A percentile compares a stretch with the other conserved stretches of the same genome.
Evolutionary conservation across 2,329 filamentous ascomycete genomes (phyloP).

Genomic region (Simplicillium sp.): DNA sequence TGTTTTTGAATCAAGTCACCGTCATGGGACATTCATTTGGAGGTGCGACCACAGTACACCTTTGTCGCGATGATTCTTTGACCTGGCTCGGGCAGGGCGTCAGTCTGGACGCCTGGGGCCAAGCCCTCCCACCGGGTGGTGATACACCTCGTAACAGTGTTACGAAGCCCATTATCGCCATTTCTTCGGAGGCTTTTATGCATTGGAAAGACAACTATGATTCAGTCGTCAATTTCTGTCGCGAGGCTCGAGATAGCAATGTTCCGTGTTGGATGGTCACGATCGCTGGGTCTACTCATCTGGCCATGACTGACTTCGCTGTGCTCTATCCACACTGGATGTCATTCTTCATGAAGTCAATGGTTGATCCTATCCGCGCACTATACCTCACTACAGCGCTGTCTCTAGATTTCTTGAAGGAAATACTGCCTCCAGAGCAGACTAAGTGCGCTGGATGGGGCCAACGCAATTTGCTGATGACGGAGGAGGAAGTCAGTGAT

Average conservation of each 20-base stretch:
- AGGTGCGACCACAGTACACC: constrained; percentile 52
- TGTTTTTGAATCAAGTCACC: constrained; percentile 48
- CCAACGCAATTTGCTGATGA: constrained; percentile 41
- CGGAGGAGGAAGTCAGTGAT: constrained; percentile 23
- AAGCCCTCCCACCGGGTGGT: constrained; percentile 33
- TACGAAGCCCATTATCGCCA: constrained; percentile 47
- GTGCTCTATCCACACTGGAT: constrained; percentile 52
- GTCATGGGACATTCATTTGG: constrained; percentile 60
- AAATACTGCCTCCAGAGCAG: constrained; percentile 37
- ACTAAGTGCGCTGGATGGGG: constrained; percentile 41
- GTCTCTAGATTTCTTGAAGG: constrained; percentile 51
- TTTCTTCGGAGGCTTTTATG: constrained; percentile 62
- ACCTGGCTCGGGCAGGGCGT: constrained; percentile 52
- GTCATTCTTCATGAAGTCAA: constrained; percentile 50
- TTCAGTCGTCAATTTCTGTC: constrained; percentile 43
- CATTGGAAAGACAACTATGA: constrained; percentile 59
- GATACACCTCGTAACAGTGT: constrained; percentile 33
- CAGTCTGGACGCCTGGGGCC: constrained; percentile 57
- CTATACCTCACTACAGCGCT: constrained; percentile 55
- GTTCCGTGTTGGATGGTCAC: constrained; percentile 40
- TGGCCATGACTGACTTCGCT: constrained; percentile 58
- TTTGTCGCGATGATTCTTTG: constrained; percentile 44
- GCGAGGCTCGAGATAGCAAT: constrained; percentile 40
- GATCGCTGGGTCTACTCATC: constrained; percentile 51
- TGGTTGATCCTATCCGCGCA: constrained; percentile 52